phyloP scores from a whole-genome alignment of 176 grass and related monocot species.

The Oryza glaberrima region DNA sequence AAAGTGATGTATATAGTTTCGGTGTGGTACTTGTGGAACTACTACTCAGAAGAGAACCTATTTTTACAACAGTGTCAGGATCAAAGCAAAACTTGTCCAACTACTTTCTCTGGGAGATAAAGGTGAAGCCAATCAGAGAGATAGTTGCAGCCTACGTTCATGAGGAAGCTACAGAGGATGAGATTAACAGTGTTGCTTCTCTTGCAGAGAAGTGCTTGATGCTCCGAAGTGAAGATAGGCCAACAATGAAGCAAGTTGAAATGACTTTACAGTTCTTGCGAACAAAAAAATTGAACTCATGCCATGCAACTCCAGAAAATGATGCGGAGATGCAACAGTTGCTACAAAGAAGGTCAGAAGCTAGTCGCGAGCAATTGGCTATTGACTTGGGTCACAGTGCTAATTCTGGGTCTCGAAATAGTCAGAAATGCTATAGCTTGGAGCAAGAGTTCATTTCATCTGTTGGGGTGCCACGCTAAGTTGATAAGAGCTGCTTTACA shows the following conservation, averaged over 20 bases:
- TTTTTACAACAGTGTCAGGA: not conserved
- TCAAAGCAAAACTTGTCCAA: not conserved
- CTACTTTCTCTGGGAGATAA: conserved; percentile 4
- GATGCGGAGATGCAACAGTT: not conserved
- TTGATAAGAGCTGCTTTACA: too few relatives aligned
- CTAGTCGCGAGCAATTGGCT: not conserved
- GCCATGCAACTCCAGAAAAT: not conserved
- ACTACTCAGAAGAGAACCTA: not conserved
- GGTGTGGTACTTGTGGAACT: conserved; percentile 44
- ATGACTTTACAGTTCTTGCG: not conserved
- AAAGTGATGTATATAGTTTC: conserved; percentile 50
- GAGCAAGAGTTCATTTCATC: not conserved
- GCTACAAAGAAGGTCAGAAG: not conserved
- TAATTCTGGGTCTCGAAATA: not conserved
- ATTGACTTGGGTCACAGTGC: not conserved
- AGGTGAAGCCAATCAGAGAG: not conserved
- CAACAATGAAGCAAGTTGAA: conserved; percentile 16
- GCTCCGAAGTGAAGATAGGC: conserved; percentile 4
- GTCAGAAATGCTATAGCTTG: not conserved
- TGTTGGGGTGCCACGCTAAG: not conserved
- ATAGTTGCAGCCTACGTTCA: not conserved
- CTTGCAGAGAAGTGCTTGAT: conserved; percentile 15
- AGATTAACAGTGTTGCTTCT: not conserved
- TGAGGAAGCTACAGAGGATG: conserved; percentile 1
- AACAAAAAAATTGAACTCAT: not conserved